These are phyloP conservation scores for Microbotryum silenes-acaulis DNA, from an alignment of 1,284 basidiomycete genomes.

Conservation along the genomic window DNA sequence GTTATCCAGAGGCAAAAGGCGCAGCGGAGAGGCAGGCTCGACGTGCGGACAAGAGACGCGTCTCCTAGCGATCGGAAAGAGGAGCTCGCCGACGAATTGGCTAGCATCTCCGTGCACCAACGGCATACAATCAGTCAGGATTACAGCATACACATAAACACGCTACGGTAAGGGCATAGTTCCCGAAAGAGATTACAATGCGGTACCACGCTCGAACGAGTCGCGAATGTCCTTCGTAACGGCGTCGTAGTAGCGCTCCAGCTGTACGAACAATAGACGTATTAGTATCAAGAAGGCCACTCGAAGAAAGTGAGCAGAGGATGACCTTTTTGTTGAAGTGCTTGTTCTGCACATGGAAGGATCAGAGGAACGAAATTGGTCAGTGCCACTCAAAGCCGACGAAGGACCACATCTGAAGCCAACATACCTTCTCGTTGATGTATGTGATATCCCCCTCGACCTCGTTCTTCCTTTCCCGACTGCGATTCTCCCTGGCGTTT, in stretches of 20 bases:
- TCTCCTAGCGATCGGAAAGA: too few species aligned
- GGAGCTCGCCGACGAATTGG: too few species aligned
- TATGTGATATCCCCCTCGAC: slow-evolving; percentile 93
- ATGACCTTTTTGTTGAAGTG: slow-evolving; percentile 98
- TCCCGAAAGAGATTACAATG: too few species aligned
- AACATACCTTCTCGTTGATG: slow-evolving; percentile 76
- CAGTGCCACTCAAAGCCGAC: background rate
- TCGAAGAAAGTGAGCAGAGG: slow-evolving; percentile 1
- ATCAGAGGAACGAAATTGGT: background rate
- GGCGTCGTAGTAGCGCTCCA: slow-evolving; percentile 83
- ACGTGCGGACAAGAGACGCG: too few species aligned
- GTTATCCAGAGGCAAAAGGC: too few species aligned
- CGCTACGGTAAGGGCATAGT: too few species aligned
- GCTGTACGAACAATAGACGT: slow-evolving; percentile 46
- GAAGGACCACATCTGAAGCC: background rate
- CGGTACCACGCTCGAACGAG: slow-evolving; percentile 87
- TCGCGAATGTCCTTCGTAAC: slow-evolving; percentile 81
- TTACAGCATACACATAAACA: too few species aligned
- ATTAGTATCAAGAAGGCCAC: background rate
- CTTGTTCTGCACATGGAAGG: slow-evolving; percentile 53
- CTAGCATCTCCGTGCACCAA: too few species aligned
- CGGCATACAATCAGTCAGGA: too few species aligned
- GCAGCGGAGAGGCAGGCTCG: too few species aligned
- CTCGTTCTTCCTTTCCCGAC: slow-evolving; percentile 78
- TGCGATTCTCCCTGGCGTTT: slow-evolving; percentile 78